Base-by-base conservation (phyloP, 129 eudicot genomes). In the Apium graveolens region DNA sequence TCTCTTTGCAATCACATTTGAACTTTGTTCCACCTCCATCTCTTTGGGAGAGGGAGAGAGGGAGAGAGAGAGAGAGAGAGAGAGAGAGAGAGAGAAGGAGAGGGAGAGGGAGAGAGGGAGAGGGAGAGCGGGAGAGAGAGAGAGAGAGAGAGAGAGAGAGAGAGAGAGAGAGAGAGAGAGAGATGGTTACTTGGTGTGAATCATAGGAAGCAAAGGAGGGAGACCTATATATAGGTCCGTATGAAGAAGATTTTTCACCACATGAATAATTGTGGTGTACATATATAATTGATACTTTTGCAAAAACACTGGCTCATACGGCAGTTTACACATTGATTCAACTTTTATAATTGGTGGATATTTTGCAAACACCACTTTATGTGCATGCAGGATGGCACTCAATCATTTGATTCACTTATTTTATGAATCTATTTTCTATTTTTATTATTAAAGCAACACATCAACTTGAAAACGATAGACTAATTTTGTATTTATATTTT, bases 21-120 rank as follows among this genome's bases (percentile, higher is more conserved):
- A 68, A 39, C 65, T 76, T 71, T 76, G 78, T 14, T 53, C 74
- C 16, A 70, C 57, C 72, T 78, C 85, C 85, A 78, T 78, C 32
- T 62, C 76, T 73, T 73, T 8, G 20, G 2, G 18, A 45, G 14
- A 65, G 37, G 3, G 37, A 35, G 37, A 35, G 37, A 35, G 37
- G 3, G 37, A 35, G 37, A 35, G 37, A 35, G 32, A 11, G 43
- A 46, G 63, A 75, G 78, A 75, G 78, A 74, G 55, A 42, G 57
- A 49, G 57, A 18, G n/a, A 18, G 62, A 1, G 63, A 21, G 27
- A 53, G 63, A 24, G 63, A 24, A 29, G 24, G 11, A 0, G 63
- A 55, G 65, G 24, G 65, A 55, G 53, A 5, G n/a, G 18, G 21
- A 68, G 24, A 43, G 14, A 43, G 46, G 11, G 46, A 43, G 46